phyloP scores from a whole-genome alignment of 208 protist genomes.

The Leishmania tarentolae region DNA sequence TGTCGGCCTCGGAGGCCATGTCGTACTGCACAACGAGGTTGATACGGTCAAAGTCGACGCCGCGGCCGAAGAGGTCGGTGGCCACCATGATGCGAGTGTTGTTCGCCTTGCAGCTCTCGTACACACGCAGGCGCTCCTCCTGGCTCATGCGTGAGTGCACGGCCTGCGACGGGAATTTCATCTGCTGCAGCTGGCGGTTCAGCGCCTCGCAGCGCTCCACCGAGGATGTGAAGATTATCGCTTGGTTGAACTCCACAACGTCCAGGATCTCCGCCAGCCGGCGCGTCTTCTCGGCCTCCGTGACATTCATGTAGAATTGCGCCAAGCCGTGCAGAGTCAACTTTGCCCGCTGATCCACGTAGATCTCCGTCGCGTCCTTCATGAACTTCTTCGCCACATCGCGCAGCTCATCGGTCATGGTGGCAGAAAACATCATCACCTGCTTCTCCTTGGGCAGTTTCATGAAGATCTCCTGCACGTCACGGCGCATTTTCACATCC shows the following conservation, averaged over 20 bases:
- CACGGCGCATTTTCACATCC: slow-evolving; percentile 93
- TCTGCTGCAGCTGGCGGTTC: slow-evolving; percentile 94
- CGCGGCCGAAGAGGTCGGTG: slow-evolving; percentile 99
- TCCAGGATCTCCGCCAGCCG: slow-evolving; percentile 99
- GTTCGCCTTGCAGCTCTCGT: slow-evolving; percentile 98
- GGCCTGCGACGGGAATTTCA: slow-evolving; percentile 96
- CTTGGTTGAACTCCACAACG: slow-evolving; percentile 99
- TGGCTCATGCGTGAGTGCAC: slow-evolving; percentile 97
- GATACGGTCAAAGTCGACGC: slow-evolving; percentile 99
- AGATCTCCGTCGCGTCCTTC: slow-evolving; percentile 96
- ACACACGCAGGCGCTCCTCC: slow-evolving; percentile 88
- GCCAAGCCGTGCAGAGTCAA: slow-evolving; percentile 99
- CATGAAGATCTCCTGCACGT: slow-evolving; percentile 99
- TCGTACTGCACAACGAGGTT: slow-evolving; percentile 99
- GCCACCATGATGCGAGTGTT: slow-evolving; percentile 98
- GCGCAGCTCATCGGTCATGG: slow-evolving; percentile 96
- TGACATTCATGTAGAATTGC: slow-evolving; percentile 98
- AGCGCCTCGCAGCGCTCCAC: slow-evolving; percentile 95
- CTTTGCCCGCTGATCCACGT: slow-evolving; percentile 98
- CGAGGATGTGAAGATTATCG: slow-evolving; percentile 99
- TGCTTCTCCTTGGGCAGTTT: slow-evolving; percentile 98
- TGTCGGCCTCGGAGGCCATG: slow-evolving; percentile 97
- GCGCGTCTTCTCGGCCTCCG: slow-evolving; percentile 97
- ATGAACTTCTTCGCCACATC: slow-evolving; percentile 98
- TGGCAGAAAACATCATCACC: slow-evolving; percentile 99